These are phyloP conservation scores for Breviolum minutum DNA, from an alignment of 73 alveolate species.

Conservation along the genomic window DNA sequence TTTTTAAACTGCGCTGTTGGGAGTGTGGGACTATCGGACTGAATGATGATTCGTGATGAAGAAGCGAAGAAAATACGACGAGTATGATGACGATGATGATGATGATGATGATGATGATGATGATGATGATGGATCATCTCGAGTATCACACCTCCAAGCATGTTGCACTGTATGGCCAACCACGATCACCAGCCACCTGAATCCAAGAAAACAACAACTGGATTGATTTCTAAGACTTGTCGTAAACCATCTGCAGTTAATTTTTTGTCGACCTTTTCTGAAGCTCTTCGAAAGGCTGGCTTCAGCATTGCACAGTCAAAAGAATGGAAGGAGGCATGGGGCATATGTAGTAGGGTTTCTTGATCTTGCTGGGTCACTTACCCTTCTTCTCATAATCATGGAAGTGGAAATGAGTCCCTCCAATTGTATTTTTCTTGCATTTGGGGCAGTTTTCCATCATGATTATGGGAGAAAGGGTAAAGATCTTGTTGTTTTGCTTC, in stretches of 20 bases:
- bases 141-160: too few species aligned
- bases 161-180: too few species aligned
- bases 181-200: too few species aligned
- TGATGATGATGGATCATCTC: too few species aligned
- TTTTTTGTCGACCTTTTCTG: neutral
- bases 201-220: neutral
- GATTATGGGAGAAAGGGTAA: too few species aligned
- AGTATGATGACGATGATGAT: too few species aligned
- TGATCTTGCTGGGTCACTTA: neutral
- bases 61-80: too few species aligned
- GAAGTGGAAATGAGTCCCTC: too few species aligned
- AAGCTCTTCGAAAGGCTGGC: slow-evolving; percentile 5
- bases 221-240: neutral
- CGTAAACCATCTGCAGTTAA: neutral
- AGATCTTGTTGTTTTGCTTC: neutral
- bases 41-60: too few species aligned
- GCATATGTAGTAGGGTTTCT: neutral
- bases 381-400: neutral
- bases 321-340: slow-evolving; percentile 56
- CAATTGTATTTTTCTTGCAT: too few species aligned
- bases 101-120: too few species aligned
- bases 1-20: neutral
- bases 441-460: too few species aligned
- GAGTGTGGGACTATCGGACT: neutral
- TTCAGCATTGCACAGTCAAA: slow-evolving; percentile 62